phyloP scores from a whole-genome alignment of 2,329 filamentous ascomycete genomes.

The Stemphylium lycopersici region DNA sequence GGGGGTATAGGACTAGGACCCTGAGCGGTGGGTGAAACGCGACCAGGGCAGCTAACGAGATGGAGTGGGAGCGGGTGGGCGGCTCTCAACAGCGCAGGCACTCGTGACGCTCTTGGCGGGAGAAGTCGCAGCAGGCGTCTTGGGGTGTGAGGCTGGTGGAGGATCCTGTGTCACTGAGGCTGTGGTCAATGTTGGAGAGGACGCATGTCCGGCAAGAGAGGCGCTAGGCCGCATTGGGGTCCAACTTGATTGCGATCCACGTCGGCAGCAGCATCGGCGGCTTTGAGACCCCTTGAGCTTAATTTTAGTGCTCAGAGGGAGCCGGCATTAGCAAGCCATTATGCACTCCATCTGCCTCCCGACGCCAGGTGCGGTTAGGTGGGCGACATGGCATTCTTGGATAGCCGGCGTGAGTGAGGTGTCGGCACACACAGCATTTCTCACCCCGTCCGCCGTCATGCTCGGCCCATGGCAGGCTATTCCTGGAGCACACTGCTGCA shows the following conservation, averaged over 20 bases:
- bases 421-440: background rate
- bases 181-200: constrained; percentile 15
- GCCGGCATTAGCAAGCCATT: constrained; percentile 3
- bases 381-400: no score
- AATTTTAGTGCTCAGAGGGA: background rate
- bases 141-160: constrained; percentile 4
- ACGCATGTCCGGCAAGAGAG: constrained; percentile 4
- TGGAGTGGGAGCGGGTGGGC: constrained; percentile 1
- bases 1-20: constrained; percentile 23
- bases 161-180: constrained; percentile 15
- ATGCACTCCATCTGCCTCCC: no score
- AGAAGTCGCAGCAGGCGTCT: constrained; percentile 3
- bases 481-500: constrained; percentile 3
- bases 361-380: no score
- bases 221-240: constrained; percentile 14
- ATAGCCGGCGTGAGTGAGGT: no score
- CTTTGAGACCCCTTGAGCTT: constrained; percentile 5
- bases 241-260: constrained; percentile 14
- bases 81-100: constrained; percentile 11
- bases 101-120: background rate
- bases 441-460: background rate
- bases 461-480: constrained; percentile 7
- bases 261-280: constrained; percentile 11
- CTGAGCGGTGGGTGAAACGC: constrained; percentile 38
- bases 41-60: constrained; percentile 22